Base-by-base conservation (phyloP, 2,329 filamentous ascomycete species). In the Trichophyton simii region DNA sequence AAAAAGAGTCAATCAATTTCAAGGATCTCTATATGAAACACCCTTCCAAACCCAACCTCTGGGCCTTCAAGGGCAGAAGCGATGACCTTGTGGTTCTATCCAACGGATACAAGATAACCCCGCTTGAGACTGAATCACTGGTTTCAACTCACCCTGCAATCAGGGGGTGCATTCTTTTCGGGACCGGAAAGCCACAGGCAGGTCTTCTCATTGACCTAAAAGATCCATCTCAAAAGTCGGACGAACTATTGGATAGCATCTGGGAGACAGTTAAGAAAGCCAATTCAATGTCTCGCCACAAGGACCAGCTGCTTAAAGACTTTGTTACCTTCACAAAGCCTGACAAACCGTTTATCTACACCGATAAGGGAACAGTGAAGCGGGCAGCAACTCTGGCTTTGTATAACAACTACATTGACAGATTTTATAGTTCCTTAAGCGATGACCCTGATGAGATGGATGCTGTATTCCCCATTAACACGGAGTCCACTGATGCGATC, bases 331-430 rank as follows among this genome's bases (percentile, higher is more conserved):
- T 60, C 22, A 41, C 58, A 11, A 60, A 60, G n/a, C 58, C 58
- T 4, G 58, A 54, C 3, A 60, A 60, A 28, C 58, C 58, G 13
- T 50, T 60, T 36, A 25, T 54, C 20, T 28, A 36, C 8, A 54
- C 58, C 3, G 42, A 50, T 25, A 60, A 60, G n/a, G 34, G 34
- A 8, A 60, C 58, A 15, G 65, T 66, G 5, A 60, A 63, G 7
- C 62, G 65, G 15, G 61, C 62, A 15, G 64, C 64, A 5, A 66
- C 65, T 0, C 58, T 65, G 36, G 63, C 63, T 2, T 31, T 65
- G 31, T 66, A 66, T 36, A 55, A 61, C 25, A 62, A 66, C 57
- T 64, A 63, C 15, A 66, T 66, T 3, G 58, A 59, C 22, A 38
- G 38, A 2, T 59, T 59, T 28, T 59, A 59, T 20, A 59, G 13